Conservation (phyloP, 106 monocot species). For the Dioscorea dumetorum region DNA sequence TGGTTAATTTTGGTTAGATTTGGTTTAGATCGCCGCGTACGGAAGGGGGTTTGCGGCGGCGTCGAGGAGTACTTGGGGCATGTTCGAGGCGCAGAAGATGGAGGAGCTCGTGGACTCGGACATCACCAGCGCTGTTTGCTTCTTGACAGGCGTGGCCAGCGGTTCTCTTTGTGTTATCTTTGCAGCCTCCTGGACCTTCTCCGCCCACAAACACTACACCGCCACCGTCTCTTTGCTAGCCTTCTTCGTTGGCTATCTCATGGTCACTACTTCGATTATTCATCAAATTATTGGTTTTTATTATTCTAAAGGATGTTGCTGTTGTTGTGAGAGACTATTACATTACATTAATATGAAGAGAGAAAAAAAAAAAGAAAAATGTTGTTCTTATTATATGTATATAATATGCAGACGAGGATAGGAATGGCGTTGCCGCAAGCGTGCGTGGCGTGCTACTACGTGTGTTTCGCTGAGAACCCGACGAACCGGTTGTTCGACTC, state of each 20-base stretch:
- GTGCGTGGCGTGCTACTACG: constrained; percentile 93
- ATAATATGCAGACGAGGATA: constrained; percentile 80
- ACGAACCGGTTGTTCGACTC: constrained; percentile 57
- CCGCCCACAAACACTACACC: constrained; percentile 52
- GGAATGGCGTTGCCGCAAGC: constrained; percentile 96
- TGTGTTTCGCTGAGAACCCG: constrained; percentile 94
- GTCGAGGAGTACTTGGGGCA: constrained; percentile 85
- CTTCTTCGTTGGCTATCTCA: constrained; percentile 96
- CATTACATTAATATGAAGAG: too few relatives aligned
- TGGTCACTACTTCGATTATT: constrained; percentile 23
- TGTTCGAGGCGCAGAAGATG: constrained; percentile 77
- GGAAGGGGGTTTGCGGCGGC: constrained; percentile 85
- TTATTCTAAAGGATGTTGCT: too few relatives aligned
- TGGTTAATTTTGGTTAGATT: too few relatives aligned
- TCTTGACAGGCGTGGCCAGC: constrained; percentile 79
- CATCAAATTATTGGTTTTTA: background rate
- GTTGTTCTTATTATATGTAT: too few relatives aligned
- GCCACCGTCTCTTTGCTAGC: constrained; percentile 84
- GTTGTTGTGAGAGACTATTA: too few relatives aligned
- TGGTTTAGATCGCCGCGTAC: constrained; percentile 71
- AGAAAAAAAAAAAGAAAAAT: too few relatives aligned
- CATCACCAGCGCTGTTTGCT: constrained; percentile 90
- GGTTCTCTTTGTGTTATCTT: constrained; percentile 76
- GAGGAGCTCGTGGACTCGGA: constrained; percentile 83
- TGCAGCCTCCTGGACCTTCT: constrained; percentile 70